Evolutionary conservation across 257 asterid genomes (phyloP).

Genomic region (Solanum lycopersicoides): DNA sequence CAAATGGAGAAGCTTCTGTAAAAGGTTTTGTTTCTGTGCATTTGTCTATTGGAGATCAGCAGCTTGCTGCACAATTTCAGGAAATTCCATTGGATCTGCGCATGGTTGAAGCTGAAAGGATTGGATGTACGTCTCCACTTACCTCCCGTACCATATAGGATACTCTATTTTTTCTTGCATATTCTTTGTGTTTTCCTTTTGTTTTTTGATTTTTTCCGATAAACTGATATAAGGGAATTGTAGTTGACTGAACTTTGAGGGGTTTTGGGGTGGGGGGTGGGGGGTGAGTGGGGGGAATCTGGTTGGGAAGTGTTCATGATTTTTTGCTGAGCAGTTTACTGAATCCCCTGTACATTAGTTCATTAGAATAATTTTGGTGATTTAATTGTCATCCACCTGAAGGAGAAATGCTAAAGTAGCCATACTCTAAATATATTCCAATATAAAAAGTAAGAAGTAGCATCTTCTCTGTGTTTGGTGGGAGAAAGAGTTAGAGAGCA

Average conservation of each 20-base stretch:
- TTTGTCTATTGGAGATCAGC: constrained; percentile 83
- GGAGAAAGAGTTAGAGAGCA: background rate
- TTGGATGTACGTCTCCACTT: constrained; percentile 64
- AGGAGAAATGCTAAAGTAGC: background rate
- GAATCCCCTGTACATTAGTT: background rate
- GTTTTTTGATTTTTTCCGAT: background rate
- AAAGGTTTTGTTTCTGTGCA: constrained; percentile 44
- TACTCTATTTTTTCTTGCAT: background rate
- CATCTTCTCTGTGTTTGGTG: background rate
- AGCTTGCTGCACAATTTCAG: constrained; percentile 89
- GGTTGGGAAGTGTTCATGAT: background rate
- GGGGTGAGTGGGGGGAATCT: background rate
- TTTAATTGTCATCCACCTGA: background rate
- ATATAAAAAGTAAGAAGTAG: background rate
- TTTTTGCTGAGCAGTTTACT: background rate
- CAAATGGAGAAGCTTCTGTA: constrained; percentile 40
- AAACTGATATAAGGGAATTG: background rate
- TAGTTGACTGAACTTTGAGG: background rate
- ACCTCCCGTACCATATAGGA: background rate
- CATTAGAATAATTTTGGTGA: background rate
- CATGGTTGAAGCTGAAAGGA: constrained; percentile 85
- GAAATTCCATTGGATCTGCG: constrained; percentile 82
- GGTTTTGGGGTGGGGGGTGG: background rate
- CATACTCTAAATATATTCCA: background rate
- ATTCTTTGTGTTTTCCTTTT: background rate